These are phyloP conservation scores for Sphenostylis stenocarpa DNA, from an alignment of 306 rosid genomes.

Conservation along the genomic window DNA sequence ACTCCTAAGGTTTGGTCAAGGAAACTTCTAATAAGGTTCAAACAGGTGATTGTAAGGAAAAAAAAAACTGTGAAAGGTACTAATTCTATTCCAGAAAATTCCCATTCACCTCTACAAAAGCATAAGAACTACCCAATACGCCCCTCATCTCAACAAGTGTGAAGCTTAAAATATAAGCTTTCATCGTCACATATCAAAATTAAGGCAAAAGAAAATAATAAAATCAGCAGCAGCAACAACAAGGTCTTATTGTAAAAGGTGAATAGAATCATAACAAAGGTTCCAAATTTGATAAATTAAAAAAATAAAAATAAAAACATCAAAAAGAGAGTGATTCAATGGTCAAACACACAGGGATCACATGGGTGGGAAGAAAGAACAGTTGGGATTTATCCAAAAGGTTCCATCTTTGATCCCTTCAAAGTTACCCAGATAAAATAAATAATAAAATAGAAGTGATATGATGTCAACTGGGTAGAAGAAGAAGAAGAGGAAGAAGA, in stretches of 20 bases:
- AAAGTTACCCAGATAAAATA: background rate
- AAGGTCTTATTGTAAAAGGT: background rate
- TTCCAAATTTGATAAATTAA: background rate
- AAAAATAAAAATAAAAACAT: no score
- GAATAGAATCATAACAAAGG: background rate
- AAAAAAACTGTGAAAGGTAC: background rate
- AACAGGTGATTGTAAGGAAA: background rate
- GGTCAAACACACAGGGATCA: conserved; percentile 6
- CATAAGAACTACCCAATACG: no score
- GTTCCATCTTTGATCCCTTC: background rate
- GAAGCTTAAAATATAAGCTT: background rate
- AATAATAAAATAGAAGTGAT: background rate
- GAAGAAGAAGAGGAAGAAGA: background rate
- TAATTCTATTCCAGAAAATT: background rate
- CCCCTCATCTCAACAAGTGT: background rate
- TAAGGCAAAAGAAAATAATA: background rate
- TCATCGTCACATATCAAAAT: background rate
- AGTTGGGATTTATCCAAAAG: background rate
- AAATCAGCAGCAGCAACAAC: no score
- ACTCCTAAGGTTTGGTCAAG: background rate
- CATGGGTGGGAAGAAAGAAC: background rate
- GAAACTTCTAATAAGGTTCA: background rate
- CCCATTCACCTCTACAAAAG: background rate
- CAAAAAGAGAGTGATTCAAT: background rate
- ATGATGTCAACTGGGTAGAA: background rate